phyloP scores from a whole-genome alignment of 345 rosid species.

The Triadica sebifera region DNA sequence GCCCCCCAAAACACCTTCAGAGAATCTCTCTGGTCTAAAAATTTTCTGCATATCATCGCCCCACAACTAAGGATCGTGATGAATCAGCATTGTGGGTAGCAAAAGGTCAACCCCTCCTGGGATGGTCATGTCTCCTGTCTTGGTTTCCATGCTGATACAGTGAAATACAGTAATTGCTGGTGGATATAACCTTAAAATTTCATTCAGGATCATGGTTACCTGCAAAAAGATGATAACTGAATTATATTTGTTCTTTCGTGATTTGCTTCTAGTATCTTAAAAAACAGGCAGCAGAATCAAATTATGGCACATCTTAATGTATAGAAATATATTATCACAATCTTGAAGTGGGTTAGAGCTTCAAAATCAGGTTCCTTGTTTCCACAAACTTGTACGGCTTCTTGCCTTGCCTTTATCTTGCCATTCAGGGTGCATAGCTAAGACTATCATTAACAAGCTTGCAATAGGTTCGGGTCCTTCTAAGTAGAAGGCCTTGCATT shows the following conservation, averaged over 20 bases:
- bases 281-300: neutral
- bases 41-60: constrained; percentile 42
- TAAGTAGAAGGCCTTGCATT: constrained; percentile 51
- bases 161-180: constrained; percentile 44
- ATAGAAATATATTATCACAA: constrained; percentile 21
- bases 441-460: constrained; percentile 38
- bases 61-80: constrained; percentile 40
- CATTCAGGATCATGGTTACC: constrained; percentile 44
- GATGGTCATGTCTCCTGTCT: constrained; percentile 31
- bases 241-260: neutral
- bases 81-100: constrained; percentile 38
- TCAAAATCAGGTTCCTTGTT: constrained; percentile 26
- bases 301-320: neutral
- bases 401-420: constrained; percentile 54
- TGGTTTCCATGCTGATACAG: constrained; percentile 28
- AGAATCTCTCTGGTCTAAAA: constrained; percentile 48
- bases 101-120: constrained; percentile 41
- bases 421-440: constrained; percentile 56
- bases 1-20: constrained; percentile 43
- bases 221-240: constrained; percentile 16
- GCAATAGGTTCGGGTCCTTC: constrained; percentile 65
- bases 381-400: constrained; percentile 40
- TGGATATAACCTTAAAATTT: constrained; percentile 47
- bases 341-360: constrained; percentile 35
- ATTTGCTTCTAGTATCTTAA: neutral